Percentiles rank a stretch among this genome's conserved stretches.
phyloP scores from a whole-genome alignment of 1,284 basidiomycete genomes.

The Ustilago bromivora region DNA sequence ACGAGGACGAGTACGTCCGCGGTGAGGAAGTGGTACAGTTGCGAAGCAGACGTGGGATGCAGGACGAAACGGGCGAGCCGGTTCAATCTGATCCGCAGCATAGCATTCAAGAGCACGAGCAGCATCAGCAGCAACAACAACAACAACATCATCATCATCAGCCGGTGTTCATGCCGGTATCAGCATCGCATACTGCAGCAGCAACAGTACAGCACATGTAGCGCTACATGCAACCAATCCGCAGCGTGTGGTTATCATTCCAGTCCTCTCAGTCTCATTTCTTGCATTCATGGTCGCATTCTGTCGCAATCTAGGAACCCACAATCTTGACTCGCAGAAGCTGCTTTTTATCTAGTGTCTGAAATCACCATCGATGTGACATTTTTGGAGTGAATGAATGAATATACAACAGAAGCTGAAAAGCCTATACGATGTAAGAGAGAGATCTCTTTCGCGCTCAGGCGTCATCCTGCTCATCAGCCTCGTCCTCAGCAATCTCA shows the following conservation, averaged over 20 bases:
- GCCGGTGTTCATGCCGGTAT: not conserved
- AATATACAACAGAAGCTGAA: not conserved
- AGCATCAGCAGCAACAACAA: constrained; percentile 16
- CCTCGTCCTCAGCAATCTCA: constrained; percentile 73
- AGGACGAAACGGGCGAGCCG: constrained; percentile 19
- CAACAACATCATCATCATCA: constrained; percentile 13
- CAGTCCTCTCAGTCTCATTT: not conserved
- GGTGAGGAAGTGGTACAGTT: constrained; percentile 36
- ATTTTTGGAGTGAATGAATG: constrained; percentile 8
- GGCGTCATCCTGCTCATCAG: constrained; percentile 56
- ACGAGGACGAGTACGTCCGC: constrained; percentile 20
- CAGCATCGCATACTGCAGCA: constrained; percentile 1
- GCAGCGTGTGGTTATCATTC: not conserved
- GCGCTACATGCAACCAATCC: not conserved
- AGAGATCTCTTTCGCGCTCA: not conserved
- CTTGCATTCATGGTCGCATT: not conserved
- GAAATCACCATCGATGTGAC: constrained; percentile 8
- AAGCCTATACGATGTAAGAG: not conserved
- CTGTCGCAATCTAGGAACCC: not conserved
- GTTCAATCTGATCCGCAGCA: not conserved
- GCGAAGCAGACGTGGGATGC: constrained; percentile 24
- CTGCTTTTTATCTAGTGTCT: not conserved
- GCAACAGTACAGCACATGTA: constrained; percentile 1
- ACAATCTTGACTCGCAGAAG: not conserved
- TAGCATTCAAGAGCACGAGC: not conserved